These are phyloP conservation scores for Rhododendron kiyosumense DNA, from an alignment of 148 eudicot species.

Conservation along the genomic window DNA sequence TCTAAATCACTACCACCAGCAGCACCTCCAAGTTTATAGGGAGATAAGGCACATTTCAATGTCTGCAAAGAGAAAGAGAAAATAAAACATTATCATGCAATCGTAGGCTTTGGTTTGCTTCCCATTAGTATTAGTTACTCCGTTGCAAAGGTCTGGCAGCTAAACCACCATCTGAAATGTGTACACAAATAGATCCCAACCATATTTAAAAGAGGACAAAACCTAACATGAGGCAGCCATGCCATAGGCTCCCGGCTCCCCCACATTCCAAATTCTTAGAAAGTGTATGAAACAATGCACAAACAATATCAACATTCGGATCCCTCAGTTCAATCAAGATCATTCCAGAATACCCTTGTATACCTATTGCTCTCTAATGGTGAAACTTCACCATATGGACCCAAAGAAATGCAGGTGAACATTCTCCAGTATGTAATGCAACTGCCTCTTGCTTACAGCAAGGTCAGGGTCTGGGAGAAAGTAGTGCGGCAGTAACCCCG, in stretches of 20 bases:
- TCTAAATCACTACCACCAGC: constrained; percentile 99
- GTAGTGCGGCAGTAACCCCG: background rate
- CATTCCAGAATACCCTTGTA: background rate
- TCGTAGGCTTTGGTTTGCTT: background rate
- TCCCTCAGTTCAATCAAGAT: background rate
- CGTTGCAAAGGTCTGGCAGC: background rate
- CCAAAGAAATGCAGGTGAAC: background rate
- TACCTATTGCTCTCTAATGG: background rate
- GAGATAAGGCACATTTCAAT: constrained; percentile 85
- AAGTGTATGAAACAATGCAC: background rate
- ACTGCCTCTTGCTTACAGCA: background rate
- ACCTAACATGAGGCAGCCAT: background rate
- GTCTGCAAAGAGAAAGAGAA: constrained; percentile 42
- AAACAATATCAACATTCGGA: background rate
- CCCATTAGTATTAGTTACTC: background rate
- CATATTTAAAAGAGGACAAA: background rate
- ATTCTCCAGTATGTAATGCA: background rate
- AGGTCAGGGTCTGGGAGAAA: background rate
- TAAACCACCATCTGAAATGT: background rate
- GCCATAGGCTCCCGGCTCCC: background rate
- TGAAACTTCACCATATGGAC: background rate
- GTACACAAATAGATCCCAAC: background rate
- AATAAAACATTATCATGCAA: constrained; percentile 1
- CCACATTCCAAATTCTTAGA: background rate
- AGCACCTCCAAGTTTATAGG: constrained; percentile 95